Evolutionary conservation across 768 basidiomycete species (phyloP).

Genomic region (Boletus barrowsii): DNA sequence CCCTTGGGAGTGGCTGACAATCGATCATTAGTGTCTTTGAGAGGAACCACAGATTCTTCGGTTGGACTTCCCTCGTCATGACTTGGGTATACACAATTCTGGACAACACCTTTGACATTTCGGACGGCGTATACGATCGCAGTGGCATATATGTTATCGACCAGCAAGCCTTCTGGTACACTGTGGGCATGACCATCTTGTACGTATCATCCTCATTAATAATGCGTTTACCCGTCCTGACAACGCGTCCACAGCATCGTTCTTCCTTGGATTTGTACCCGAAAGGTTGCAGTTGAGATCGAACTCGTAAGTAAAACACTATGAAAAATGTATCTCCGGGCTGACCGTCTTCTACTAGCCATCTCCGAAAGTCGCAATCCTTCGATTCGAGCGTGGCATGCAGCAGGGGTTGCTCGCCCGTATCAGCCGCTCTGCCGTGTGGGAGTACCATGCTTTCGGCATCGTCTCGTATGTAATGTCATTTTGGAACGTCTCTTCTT

Average conservation of each 20-base stretch:
- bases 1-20: background rate
- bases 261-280: conserved; percentile 73
- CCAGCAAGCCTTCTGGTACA: conserved; percentile 79
- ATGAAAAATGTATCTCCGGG: background rate
- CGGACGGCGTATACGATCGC: conserved; percentile 54
- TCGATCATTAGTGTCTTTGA: conserved; percentile 60
- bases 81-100: conserved; percentile 69
- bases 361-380: conserved; percentile 73
- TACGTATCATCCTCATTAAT: conserved; percentile 33
- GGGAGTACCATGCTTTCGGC: conserved; percentile 84
- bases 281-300: conserved; percentile 70
- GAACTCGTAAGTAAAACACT: conserved; percentile 54
- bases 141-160: conserved; percentile 52
- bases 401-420: conserved; percentile 77
- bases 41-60: conserved; percentile 75
- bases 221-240: background rate
- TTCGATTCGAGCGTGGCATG: conserved; percentile 81
- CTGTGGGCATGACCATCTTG: conserved; percentile 70
- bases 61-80: conserved; percentile 61
- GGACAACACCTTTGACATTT: conserved; percentile 57
- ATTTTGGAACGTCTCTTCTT: background rate
- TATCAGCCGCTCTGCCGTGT: conserved; percentile 66
- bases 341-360: conserved; percentile 44
- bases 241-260: conserved; percentile 45
- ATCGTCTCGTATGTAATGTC: conserved; percentile 58